Evolutionary conservation across 2,329 filamentous ascomycete species (phyloP).

Genomic region (Aspergillus fijiensis): DNA sequence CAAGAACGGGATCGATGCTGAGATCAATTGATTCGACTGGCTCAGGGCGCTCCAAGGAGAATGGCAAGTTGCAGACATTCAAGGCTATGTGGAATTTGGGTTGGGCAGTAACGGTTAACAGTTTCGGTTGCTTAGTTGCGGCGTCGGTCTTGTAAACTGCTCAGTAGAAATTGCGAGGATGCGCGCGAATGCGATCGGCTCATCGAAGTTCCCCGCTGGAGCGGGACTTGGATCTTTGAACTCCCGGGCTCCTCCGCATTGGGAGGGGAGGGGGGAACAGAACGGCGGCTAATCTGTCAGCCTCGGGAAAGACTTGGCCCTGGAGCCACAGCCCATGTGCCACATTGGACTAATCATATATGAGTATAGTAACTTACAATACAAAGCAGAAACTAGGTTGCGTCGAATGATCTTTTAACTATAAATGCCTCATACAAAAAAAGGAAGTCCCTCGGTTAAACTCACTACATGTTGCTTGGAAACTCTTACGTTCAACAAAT

Average conservation of each 20-base stretch:
- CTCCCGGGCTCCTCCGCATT: conserved; percentile 27
- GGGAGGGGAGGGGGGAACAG: conserved; percentile 3
- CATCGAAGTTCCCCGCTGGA: conserved; percentile 21
- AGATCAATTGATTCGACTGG: conserved; percentile 15
- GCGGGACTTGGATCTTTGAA: conserved; percentile 17
- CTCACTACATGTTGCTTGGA: neutral
- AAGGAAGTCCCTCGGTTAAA: neutral
- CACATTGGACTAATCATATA: neutral
- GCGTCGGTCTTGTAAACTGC: conserved; percentile 12
- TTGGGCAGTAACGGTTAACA: neutral
- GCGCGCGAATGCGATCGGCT: conserved; percentile 19
- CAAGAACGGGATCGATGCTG: conserved; percentile 21
- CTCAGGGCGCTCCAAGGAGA: conserved; percentile 8
- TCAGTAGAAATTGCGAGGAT: conserved; percentile 11
- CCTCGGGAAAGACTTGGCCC: conserved; percentile 7
- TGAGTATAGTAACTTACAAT: too few relatives aligned
- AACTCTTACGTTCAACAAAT: neutral
- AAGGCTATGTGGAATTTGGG: conserved; percentile 1
- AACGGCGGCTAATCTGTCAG: conserved; percentile 2
- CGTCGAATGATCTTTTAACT: neutral
- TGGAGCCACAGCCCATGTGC: neutral
- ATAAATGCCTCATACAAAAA: neutral
- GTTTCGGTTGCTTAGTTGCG: conserved; percentile 6
- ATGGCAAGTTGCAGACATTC: conserved; percentile 21
- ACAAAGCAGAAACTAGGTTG: neutral